Percentiles rank a stretch among this genome's conserved stretches.
Evolutionary conservation across 805 yeast species (phyloP).

Genomic region (Candida insectalens): DNA sequence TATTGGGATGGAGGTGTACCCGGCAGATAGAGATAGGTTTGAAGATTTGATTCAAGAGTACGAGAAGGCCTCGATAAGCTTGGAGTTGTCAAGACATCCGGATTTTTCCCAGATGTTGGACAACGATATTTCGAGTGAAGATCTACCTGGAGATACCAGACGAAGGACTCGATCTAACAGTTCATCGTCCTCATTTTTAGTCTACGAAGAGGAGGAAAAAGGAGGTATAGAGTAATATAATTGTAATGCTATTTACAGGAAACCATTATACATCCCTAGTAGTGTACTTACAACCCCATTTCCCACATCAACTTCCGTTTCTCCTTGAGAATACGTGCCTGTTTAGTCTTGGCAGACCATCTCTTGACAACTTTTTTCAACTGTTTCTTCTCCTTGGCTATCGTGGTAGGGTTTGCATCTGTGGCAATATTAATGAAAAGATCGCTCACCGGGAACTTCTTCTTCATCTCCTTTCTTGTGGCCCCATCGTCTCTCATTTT

Average conservation of each 20-base stretch:
- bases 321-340: constrained; percentile 16
- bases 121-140: not conserved
- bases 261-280: too few relatives aligned
- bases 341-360: constrained; percentile 17
- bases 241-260: too few relatives aligned
- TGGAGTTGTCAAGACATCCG: constrained; percentile 1
- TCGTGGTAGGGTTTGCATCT: constrained; percentile 12
- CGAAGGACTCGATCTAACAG: not conserved
- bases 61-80: constrained; percentile 4
- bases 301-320: constrained; percentile 17
- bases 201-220: too few relatives aligned
- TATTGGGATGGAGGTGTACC: constrained; percentile 18
- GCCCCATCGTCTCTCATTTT: constrained; percentile 20
- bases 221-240: too few relatives aligned
- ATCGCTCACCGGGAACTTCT: constrained; percentile 21
- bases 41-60: constrained; percentile 7
- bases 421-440: constrained; percentile 24
- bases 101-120: not conserved
- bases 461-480: constrained; percentile 21
- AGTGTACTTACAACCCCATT: constrained; percentile 15
- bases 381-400: constrained; percentile 10
- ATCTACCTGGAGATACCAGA: not conserved
- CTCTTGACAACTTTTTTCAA: constrained; percentile 14
- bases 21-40: constrained; percentile 13
- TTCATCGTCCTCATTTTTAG: not conserved